A percentile compares a stretch with the other conserved stretches of the same genome.
These are phyloP conservation scores for Murraya koenigii DNA, from an alignment of 345 rosid species.

Conservation along the genomic window DNA sequence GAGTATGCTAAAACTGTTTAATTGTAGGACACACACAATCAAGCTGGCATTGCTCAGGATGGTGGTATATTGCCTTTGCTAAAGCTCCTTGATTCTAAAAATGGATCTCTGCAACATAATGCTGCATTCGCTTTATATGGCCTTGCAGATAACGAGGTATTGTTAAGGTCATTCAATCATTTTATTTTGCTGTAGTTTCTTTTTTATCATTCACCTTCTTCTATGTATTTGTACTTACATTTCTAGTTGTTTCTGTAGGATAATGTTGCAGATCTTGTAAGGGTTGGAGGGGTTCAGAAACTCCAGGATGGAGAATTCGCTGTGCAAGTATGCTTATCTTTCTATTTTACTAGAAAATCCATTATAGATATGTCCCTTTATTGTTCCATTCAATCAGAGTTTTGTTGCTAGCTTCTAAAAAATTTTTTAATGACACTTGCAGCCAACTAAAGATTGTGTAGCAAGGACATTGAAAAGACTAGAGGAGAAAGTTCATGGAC, in stretches of 20 bases:
- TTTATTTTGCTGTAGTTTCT: neutral
- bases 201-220: neutral
- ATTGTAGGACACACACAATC: slow-evolving; percentile 68
- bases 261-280: slow-evolving; percentile 60
- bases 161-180: neutral
- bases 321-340: slow-evolving; percentile 45
- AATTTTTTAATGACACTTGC: slow-evolving; percentile 15
- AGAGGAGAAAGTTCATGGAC: slow-evolving; percentile 65
- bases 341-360: neutral
- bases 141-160: slow-evolving; percentile 79
- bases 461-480: slow-evolving; percentile 63
- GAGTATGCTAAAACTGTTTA: neutral
- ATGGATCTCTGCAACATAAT: slow-evolving; percentile 66
- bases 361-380: neutral
- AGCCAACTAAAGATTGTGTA: slow-evolving; percentile 76
- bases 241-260: slow-evolving; percentile 34
- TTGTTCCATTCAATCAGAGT: neutral
- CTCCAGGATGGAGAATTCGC: slow-evolving; percentile 63
- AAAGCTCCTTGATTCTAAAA: slow-evolving; percentile 56
- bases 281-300: slow-evolving; percentile 53
- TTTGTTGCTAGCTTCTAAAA: neutral
- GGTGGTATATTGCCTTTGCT: slow-evolving; percentile 63
- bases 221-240: neutral
- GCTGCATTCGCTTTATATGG: slow-evolving; percentile 75
- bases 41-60: slow-evolving; percentile 73